These are phyloP conservation scores for Neurospora sp. DNA, from an alignment of 495 filamentous ascomycete genomes.

Conservation along the genomic window DNA sequence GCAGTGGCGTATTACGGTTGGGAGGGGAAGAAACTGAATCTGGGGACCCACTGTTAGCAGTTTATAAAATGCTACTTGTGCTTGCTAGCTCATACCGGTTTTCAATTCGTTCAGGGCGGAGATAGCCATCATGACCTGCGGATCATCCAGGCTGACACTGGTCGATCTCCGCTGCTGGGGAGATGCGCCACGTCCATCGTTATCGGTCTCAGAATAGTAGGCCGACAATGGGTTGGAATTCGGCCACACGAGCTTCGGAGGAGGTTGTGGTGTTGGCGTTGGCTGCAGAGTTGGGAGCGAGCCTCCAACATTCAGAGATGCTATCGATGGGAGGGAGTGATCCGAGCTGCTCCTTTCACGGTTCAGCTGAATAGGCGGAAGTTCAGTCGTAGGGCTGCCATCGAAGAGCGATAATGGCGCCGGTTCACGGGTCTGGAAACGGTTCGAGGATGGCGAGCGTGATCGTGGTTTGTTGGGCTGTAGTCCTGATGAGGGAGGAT, in stretches of 20 bases:
- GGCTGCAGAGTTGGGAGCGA: constrained; percentile 10
- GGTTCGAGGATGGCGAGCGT: constrained; percentile 18
- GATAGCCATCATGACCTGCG: constrained; percentile 68
- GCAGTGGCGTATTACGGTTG: constrained; percentile 28
- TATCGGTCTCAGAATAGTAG: constrained; percentile 36
- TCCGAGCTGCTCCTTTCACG: constrained; percentile 6
- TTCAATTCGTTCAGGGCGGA: constrained; percentile 78
- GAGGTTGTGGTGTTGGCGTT: constrained; percentile 18
- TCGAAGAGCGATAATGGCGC: constrained; percentile 24
- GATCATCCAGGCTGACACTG: constrained; percentile 70
- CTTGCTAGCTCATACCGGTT: constrained; percentile 48
- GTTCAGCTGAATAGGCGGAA: constrained; percentile 31
- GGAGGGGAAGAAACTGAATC: constrained; percentile 48
- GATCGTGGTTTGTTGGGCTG: constrained; percentile 3
- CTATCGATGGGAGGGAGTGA: constrained; percentile 31
- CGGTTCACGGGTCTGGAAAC: constrained; percentile 30
- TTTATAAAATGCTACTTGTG: constrained; percentile 2
- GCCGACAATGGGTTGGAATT: constrained; percentile 44
- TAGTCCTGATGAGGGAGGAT: constrained; percentile 1
- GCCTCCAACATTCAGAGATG: constrained; percentile 26
- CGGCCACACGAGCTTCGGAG: constrained; percentile 34
- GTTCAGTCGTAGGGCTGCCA: constrained; percentile 24
- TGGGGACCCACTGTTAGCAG: constrained; percentile 16
- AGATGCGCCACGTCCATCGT: constrained; percentile 28
- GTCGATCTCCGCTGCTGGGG: constrained; percentile 31